Evolutionary conservation across 495 filamentous ascomycete genomes (phyloP).

Genomic region (Wilcoxina mikolae): DNA sequence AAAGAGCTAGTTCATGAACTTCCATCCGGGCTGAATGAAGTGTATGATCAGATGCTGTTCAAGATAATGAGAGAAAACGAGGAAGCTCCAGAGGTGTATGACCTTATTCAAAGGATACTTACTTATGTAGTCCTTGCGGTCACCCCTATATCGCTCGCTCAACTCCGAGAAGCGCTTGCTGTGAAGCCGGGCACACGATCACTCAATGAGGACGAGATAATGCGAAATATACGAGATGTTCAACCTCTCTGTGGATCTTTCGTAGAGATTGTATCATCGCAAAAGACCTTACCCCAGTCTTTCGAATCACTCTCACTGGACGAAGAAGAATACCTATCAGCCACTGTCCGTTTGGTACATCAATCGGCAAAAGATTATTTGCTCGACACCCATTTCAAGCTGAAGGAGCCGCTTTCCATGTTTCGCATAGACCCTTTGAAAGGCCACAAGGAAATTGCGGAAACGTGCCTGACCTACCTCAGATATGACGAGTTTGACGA

Average conservation of each 20-base stretch:
- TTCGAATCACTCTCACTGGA: no score
- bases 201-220: background rate
- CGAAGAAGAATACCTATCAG: no score
- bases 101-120: background rate
- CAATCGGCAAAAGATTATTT: slow-evolving; percentile 5
- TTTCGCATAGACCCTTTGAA: background rate
- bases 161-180: background rate
- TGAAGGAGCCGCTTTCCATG: slow-evolving; percentile 3
- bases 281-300: background rate
- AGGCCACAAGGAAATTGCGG: background rate
- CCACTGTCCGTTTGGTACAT: background rate
- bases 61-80: background rate
- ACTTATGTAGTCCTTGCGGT: background rate
- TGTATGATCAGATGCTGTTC: background rate
- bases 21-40: slow-evolving; percentile 1
- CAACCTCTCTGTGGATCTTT: slow-evolving; percentile 1
- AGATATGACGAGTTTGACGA: background rate
- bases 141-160: background rate
- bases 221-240: slow-evolving; percentile 3
- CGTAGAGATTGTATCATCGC: background rate
- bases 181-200: background rate
- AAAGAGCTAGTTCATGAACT: background rate
- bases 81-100: background rate
- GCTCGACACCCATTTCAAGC: background rate
- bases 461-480: background rate